Evolutionary conservation across 306 rosid genomes (phyloP), one percentile per base, ranked within the genome.

Genomic region (Begonia loranthoides): DNA sequence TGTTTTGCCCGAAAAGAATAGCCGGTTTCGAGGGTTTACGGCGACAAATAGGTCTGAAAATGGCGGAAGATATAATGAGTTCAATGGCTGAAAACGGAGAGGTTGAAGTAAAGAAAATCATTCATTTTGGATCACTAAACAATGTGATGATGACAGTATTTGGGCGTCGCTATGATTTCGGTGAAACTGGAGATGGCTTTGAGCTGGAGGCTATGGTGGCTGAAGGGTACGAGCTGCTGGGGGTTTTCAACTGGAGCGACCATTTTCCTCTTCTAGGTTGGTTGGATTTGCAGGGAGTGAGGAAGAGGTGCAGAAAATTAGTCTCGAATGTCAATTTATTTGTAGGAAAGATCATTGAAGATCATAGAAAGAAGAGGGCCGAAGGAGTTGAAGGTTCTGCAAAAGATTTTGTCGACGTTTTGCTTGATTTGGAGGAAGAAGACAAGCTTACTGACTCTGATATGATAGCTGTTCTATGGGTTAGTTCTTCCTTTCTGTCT

Each of bases 381-480:
- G 2, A 13, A 7, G 5, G 9, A 9, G 55, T 22, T 14, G 49
- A 14, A 2, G 57, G 60, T 11, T 13, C 15, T 1, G 17, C 6
- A 46, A 51, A 58, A 13, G 74, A 73, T 41, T 73, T 73, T 39
- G 78, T 73, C 13, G 78, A 73, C 39, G 71, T 73, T 15, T 45
- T 73, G 44, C 74, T 73, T 55, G 67, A 59, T 28, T 43, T 68
- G 51, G 74, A 59, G 48, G 22, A 56, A 0, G 56, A 64, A 9
- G 64, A 68, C 21, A 63, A 60, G 6, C 74, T 73, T 33, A 17
- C 47, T 14, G 67, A 67, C 17, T 63, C 73, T 13, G 78, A 73
- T 21, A 67, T 73, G 78, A 56, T 67, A 11, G 78, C 74, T 14
- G 70, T 73, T 56, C 70, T 73, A 2, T 67, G 74, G 78, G 78